Conservation (phyloP, 345 rosid species). For the Populus deltoides region DNA sequence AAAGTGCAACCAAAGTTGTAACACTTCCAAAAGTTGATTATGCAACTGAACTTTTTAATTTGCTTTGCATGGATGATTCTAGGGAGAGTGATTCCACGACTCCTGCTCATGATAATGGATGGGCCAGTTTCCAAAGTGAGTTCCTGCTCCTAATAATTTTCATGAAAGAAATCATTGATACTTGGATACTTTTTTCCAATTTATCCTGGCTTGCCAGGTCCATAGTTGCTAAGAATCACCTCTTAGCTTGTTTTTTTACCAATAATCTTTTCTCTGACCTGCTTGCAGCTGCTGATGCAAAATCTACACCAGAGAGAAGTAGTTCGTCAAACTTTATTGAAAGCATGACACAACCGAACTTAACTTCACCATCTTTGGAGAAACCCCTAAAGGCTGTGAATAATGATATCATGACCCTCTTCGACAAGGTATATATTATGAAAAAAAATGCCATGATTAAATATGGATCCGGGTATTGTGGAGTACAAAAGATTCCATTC, state of each 20-base stretch:
- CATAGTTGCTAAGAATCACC: not conserved
- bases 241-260: constrained; percentile 1
- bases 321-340: constrained; percentile 20
- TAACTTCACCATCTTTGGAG: constrained; percentile 26
- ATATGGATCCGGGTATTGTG: not conserved
- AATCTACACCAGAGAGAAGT: constrained; percentile 17
- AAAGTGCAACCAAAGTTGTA: constrained; percentile 13
- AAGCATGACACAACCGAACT: constrained; percentile 18
- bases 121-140: constrained; percentile 28
- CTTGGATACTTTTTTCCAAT: not conserved
- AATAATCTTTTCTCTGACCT: constrained; percentile 8
- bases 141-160: constrained; percentile 7
- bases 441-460: not conserved
- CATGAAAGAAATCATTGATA: not conserved
- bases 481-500: not conserved
- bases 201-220: not conserved
- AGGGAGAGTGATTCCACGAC: constrained; percentile 25
- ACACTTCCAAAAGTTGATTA: constrained; percentile 51
- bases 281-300: constrained; percentile 33
- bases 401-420: constrained; percentile 79
- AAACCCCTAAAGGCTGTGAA: constrained; percentile 62
- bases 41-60: constrained; percentile 60
- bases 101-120: constrained; percentile 12
- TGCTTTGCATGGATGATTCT: constrained; percentile 52
- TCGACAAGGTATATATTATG: constrained; percentile 64